Percentiles rank a stretch among this genome's conserved stretches.
Conservation (phyloP, 768 basidiomycete species). For the Royoungia palumana region DNA sequence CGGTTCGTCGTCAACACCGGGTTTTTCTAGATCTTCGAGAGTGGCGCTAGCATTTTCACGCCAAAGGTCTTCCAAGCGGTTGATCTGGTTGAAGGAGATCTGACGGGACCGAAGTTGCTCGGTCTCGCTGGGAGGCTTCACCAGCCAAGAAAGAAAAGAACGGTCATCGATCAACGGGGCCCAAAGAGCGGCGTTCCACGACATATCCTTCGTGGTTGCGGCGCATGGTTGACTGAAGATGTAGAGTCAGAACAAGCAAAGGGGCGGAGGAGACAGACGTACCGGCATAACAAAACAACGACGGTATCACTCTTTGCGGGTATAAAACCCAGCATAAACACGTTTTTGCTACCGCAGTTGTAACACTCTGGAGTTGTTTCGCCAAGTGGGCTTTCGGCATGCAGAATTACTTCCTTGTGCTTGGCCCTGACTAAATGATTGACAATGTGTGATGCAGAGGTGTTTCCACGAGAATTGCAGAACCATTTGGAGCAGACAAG, state of each 20-base stretch:
- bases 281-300: constrained; percentile 96
- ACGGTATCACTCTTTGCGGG: constrained; percentile 99
- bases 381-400: constrained; percentile 91
- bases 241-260: background rate
- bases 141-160: constrained; percentile 98
- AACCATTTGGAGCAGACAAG: constrained; percentile 94
- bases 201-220: constrained; percentile 94
- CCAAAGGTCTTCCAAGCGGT: constrained; percentile 96
- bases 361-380: constrained; percentile 99
- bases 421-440: constrained; percentile 99
- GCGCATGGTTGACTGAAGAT: constrained; percentile 88
- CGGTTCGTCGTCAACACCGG: constrained; percentile 96
- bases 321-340: constrained; percentile 99
- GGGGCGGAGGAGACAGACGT: constrained; percentile 22
- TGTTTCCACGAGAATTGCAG: constrained; percentile 97
- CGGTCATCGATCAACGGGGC: constrained; percentile 98
- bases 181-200: constrained; percentile 98
- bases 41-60: constrained; percentile 93
- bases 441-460: constrained; percentile 97
- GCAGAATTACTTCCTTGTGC: constrained; percentile 97
- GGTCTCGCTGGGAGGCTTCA: constrained; percentile 94
- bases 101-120: constrained; percentile 96
- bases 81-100: constrained; percentile 96
- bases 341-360: constrained; percentile 98
- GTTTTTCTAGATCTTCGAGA: constrained; percentile 94